These are phyloP conservation scores for Kwoniella sp. DNA, from an alignment of 768 basidiomycete species.

Conservation along the genomic window DNA sequence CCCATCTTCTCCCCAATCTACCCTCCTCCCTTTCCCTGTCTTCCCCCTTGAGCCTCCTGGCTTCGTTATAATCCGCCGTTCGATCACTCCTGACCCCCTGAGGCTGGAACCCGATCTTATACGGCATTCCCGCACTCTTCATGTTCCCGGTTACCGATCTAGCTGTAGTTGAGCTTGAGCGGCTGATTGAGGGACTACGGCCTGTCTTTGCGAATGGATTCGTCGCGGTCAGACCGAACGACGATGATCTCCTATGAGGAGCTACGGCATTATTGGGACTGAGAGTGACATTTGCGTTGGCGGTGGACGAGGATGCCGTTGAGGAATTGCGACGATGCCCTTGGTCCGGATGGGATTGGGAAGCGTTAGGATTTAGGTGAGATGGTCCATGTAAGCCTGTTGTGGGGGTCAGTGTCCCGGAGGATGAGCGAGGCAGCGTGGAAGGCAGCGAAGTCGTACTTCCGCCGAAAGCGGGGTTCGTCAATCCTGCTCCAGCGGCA, in stretches of 20 bases:
- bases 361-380: constrained; percentile 32
- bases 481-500: neutral
- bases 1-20: constrained; percentile 79
- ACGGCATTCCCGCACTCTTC: constrained; percentile 57
- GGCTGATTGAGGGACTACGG: constrained; percentile 16
- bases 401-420: constrained; percentile 5
- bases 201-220: neutral
- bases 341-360: constrained; percentile 2
- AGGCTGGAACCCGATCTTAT: constrained; percentile 91
- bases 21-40: constrained; percentile 73
- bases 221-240: constrained; percentile 14
- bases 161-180: constrained; percentile 34
- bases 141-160: constrained; percentile 7
- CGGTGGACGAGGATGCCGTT: constrained; percentile 4
- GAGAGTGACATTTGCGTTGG: neutral
- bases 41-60: constrained; percentile 55
- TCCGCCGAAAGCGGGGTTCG: neutral
- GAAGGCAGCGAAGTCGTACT: constrained; percentile 17
- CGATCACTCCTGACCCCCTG: constrained; percentile 75
- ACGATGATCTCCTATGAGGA: constrained; percentile 11
- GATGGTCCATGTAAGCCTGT: constrained; percentile 31
- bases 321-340: constrained; percentile 18
- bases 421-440: constrained; percentile 14
- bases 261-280: neutral
- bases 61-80: constrained; percentile 76